Evolutionary conservation across 1,284 basidiomycete species (phyloP), one percentile per base, ranked within the genome.

Genomic region (Rhodotorula sp.): DNA sequence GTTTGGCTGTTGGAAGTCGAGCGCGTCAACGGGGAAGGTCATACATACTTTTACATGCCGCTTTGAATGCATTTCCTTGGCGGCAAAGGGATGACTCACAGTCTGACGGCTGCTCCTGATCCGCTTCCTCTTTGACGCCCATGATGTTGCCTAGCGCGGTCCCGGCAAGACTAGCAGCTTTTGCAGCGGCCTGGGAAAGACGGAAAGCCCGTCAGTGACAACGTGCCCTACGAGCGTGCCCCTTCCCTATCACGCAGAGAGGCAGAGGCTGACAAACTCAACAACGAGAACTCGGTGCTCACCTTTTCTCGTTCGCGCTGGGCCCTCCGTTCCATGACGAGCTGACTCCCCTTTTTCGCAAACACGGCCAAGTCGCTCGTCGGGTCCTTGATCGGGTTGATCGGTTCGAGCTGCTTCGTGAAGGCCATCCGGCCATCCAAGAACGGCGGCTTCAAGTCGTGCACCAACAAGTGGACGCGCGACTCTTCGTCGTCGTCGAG

Each of bases 391-490:
- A 99, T 92, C 1, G 96, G 96, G 78, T 97, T 97, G 81, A 99
- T 91, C 0, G 96, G 95, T 62, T 97, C 95, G 24, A 99, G 85
- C 79, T 99, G 96, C 80, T 91, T 95, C 3, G 96, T 99, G 80
- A 91, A 99, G 0, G 97, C 91, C 0, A 92, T 95, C 30, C 91
- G 90, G 0, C 96, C 96, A 77, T 99, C 95, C 67, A 99, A 85
- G 84, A 99, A 99, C 0, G 96, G 96, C 0, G 96, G 96, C 77
- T 96, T 96, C 64, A 99, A 86, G 80, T 98, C 91, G 78, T 99
- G 96, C 1, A 97, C 91, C 81, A 99, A 90, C 55, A 99, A 91
- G 79, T 99, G 96, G 0, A 99, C 95, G 0, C 93, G 90, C 1
- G 91, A 93, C 80, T 98, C 96, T 0, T 90, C 89, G 76, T 95